A percentile compares a stretch with the other conserved stretches of the same genome.
Evolutionary conservation across 2,329 filamentous ascomycete genomes (phyloP).

Genomic region (Cladosporium phlei): DNA sequence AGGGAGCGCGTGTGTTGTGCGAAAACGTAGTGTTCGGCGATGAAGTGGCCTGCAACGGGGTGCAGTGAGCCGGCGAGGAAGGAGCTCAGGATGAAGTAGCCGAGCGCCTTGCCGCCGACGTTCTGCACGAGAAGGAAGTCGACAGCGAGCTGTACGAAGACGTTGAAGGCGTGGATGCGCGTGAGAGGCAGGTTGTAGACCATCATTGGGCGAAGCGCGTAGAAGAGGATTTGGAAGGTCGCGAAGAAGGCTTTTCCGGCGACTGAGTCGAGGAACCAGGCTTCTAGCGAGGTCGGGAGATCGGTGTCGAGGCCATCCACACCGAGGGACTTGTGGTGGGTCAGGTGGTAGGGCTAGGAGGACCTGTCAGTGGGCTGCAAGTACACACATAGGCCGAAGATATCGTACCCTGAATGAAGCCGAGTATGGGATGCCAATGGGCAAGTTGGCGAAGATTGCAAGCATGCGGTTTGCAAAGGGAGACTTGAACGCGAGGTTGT

Average conservation of each 20-base stretch:
- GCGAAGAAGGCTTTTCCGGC: slow-evolving; percentile 97
- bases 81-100: slow-evolving; percentile 81
- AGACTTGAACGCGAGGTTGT: slow-evolving; percentile 89
- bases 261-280: slow-evolving; percentile 87
- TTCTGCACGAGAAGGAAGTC: slow-evolving; percentile 63
- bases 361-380: not conserved
- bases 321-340: slow-evolving; percentile 96
- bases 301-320: slow-evolving; percentile 96
- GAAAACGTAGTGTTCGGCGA: slow-evolving; percentile 76
- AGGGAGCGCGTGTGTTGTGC: slow-evolving; percentile 48
- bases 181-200: slow-evolving; percentile 88
- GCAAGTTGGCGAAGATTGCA: slow-evolving; percentile 90
- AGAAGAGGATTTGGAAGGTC: slow-evolving; percentile 99
- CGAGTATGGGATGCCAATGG: slow-evolving; percentile 92
- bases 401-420: slow-evolving; percentile 78
- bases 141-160: slow-evolving; percentile 70
- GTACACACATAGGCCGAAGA: not conserved
- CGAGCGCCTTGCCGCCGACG: slow-evolving; percentile 60
- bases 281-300: slow-evolving; percentile 86
- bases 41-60: slow-evolving; percentile 94
- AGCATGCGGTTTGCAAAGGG: slow-evolving; percentile 75
- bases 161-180: slow-evolving; percentile 75
- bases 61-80: slow-evolving; percentile 93
- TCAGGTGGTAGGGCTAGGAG: slow-evolving; percentile 85
- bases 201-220: slow-evolving; percentile 91